Base-by-base conservation (phyloP, 75 land plant species). In the Selaginella moellendorffii region DNA sequence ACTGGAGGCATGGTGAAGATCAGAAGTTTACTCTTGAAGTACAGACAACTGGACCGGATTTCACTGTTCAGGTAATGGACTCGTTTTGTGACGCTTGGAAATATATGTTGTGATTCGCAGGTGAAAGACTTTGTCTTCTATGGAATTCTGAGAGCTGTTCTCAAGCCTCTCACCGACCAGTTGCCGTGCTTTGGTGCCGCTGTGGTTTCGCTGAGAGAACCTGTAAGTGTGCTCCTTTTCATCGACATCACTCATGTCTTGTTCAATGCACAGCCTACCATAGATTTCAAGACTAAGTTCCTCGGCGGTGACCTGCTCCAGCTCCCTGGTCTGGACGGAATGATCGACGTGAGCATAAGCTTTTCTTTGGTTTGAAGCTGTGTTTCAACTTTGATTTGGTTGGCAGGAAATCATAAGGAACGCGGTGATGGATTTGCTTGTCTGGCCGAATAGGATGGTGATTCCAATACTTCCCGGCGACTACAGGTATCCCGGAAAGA, bases 361-460 rank as follows among this genome's bases (percentile, higher is more conserved):
- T 23, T 53, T 0, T 24, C 9, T 28, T 28, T 9, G 26, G 19
- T 24, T 22, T 5, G 30, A 31, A 12, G 10, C 52, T 10, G 62
- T 18, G 52, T 46, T 46, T 63, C 14, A 28, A 26, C 31, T 1
- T 63, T 2, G 31, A 9, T 17, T 18, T 2, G 1, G 14, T n/a
- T 18, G 26, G 20, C 76, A 77, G 76, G 69, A 61, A 53, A 68
- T 76, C 0, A 77, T 77, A 24, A 64, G 68, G 30, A 53, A 62
- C 51, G 72, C 72, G 1, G 10, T 73, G 56, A 42, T 58, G 68
- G 76, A 77, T 68, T 36, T 46, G 27, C 20, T 77, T 46, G 79
- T 73, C 31, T 77, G 79, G 76, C 77, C 79, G 5, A 61, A 36
- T 64, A 76, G 76, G 27, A 74, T 74, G 42, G 77, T 77, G 29